Percentiles rank a stretch among this genome's conserved stretches.
phyloP scores from a whole-genome alignment of 306 rosid genomes.

The Chamaecrista fasciculata region DNA sequence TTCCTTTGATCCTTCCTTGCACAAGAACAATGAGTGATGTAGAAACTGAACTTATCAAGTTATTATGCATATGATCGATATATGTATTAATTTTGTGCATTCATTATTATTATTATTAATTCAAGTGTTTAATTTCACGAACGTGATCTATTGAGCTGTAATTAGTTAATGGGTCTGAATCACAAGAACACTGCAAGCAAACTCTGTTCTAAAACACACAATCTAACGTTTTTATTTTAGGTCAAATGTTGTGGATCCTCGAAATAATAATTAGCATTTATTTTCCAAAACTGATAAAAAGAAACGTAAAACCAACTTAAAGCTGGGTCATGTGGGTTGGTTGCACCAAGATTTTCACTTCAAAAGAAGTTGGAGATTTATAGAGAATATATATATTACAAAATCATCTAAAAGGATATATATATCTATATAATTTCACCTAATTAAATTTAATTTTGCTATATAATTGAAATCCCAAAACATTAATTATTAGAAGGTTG shows the following conservation, averaged over 20 bases:
- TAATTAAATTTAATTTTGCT: too few species aligned
- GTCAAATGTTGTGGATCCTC: not conserved
- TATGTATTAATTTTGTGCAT: too few species aligned
- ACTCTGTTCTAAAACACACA: not conserved
- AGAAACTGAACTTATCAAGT: not conserved
- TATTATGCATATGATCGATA: not conserved
- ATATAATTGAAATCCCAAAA: too few species aligned
- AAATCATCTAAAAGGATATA: too few species aligned
- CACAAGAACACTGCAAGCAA: not conserved
- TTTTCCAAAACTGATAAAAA: not conserved
- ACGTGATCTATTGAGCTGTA: not conserved
- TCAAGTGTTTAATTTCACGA: too few species aligned
- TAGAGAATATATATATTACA: too few species aligned
- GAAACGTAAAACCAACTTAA: not conserved
- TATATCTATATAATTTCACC: too few species aligned
- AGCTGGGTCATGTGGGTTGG: not conserved
- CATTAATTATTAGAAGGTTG: too few species aligned
- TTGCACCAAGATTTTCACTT: not conserved
- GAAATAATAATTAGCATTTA: not conserved
- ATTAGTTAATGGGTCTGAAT: not conserved
- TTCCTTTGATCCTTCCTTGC: not conserved
- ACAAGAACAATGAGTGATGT: not conserved
- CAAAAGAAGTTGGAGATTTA: too few species aligned
- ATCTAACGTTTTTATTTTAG: not conserved
- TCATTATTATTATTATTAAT: too few species aligned